phyloP scores from a whole-genome alignment of 1,284 basidiomycete species.

The Cryptococcus amylolentus region DNA sequence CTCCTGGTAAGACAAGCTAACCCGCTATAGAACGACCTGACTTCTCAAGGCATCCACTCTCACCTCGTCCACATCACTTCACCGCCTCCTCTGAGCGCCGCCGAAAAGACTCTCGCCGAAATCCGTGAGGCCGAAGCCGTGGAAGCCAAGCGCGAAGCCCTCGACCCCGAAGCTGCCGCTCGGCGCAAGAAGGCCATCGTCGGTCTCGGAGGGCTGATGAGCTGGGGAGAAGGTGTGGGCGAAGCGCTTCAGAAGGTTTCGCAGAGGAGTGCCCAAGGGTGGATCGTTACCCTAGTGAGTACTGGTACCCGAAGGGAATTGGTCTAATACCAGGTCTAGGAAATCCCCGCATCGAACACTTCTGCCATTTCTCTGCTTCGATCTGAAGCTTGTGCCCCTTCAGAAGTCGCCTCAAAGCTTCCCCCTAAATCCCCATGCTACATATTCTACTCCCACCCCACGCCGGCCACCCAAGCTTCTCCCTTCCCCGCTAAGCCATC shows the following conservation, averaged over 20 bases:
- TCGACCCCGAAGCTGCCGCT: slow-evolving; percentile 37
- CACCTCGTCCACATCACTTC: slow-evolving; percentile 70
- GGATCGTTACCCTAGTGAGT: slow-evolving; percentile 64
- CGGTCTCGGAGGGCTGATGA: slow-evolving; percentile 51
- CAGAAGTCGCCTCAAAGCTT: slow-evolving; percentile 51
- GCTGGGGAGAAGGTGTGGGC: slow-evolving; percentile 63
- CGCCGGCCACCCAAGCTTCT: slow-evolving; percentile 25
- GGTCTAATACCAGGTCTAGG: slow-evolving; percentile 16
- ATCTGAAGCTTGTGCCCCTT: slow-evolving; percentile 41
- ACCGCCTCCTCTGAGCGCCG: slow-evolving; percentile 71
- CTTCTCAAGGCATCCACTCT: slow-evolving; percentile 60
- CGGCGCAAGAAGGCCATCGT: slow-evolving; percentile 39
- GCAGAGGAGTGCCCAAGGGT: slow-evolving; percentile 53
- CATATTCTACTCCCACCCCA: slow-evolving; percentile 70
- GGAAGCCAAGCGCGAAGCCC: slow-evolving; percentile 42
- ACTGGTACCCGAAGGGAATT: neutral
- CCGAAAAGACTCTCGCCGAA: slow-evolving; percentile 74
- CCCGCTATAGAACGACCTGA: slow-evolving; percentile 45
- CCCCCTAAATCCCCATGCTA: slow-evolving; percentile 53
- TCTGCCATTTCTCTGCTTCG: slow-evolving; percentile 30
- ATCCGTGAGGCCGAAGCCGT: slow-evolving; percentile 65
- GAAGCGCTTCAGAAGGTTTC: slow-evolving; percentile 62
- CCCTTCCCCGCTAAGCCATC: slow-evolving; percentile 9
- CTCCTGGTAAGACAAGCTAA: neutral
- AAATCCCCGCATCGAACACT: slow-evolving; percentile 31